Conservation (phyloP, 352 stramenopile genomes). For the Hyaloperonospora arabidopsidis region DNA sequence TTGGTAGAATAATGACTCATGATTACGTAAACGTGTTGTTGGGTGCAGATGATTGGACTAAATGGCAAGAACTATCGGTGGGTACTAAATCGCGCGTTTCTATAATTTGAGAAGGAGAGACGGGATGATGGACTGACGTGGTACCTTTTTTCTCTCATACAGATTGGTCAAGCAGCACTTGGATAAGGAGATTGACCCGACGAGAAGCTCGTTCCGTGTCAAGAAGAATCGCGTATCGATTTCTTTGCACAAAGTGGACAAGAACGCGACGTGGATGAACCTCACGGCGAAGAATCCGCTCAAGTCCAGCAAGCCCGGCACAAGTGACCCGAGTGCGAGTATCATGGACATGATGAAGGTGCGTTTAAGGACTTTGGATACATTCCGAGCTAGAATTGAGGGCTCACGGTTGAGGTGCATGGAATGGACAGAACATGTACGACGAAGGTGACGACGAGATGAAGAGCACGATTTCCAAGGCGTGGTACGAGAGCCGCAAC, state of each 20-base stretch:
- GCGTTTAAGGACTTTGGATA: constrained; percentile 4
- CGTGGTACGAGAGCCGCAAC: constrained; percentile 75
- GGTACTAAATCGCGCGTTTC: background rate
- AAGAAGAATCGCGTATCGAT: constrained; percentile 86
- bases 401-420: no score
- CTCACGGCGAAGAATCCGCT: constrained; percentile 75
- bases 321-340: constrained; percentile 60
- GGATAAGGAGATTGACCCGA: constrained; percentile 75
- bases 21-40: background rate
- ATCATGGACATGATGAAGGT: constrained; percentile 91
- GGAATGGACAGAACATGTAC: constrained; percentile 69
- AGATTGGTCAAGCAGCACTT: constrained; percentile 69
- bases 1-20: background rate
- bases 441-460: constrained; percentile 83
- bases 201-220: constrained; percentile 69
- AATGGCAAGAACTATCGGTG: background rate
- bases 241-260: constrained; percentile 65
- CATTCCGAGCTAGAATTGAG: no score
- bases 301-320: constrained; percentile 38
- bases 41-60: background rate
- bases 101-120: background rate
- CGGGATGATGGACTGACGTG: constrained; percentile 3
- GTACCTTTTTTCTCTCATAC: background rate
- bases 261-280: constrained; percentile 74
- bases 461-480: constrained; percentile 86